Evolutionary conservation across 2,329 filamentous ascomycete species (phyloP), one percentile per base, ranked within the genome.

Genomic region (Ophiocordyceps sinensis): DNA sequence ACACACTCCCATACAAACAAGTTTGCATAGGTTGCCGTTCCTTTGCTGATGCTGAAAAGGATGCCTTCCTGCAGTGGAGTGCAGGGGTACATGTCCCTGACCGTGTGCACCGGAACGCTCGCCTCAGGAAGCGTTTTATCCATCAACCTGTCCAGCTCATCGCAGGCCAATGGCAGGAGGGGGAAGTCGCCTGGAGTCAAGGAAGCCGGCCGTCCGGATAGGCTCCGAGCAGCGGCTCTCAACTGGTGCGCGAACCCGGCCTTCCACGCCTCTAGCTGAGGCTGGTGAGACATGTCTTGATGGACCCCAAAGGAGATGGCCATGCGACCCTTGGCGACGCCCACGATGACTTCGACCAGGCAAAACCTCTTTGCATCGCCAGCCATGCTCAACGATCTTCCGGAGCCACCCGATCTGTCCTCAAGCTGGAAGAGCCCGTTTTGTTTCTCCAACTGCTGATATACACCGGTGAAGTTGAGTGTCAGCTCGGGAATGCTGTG

Each of bases 1-100:
- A 30, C 28, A 17, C 37, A 38, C 15, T 28, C 28, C 37, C 37
- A 38, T 15, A 38, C 19, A 10, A 28, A 38, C 26, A 19, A 38
- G 12, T 28, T 38, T 15, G 37, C 26, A 19, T 38, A 38, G 26
- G 37, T 17, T 6, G 26, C 28, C 26, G 14, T 29, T 17, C 26
- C 37, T 19, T 28, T 38, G 14, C 15, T 38, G 28, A 29, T 29
- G 15, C 37, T 38, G 13, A 38, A 29, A 30, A 38, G 37, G 14
- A 38, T 38, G 37, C 37, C 37, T 38, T 38, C 37, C n/a, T 38
- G 23, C 26, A 38, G 26, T 30, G 37, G n/a, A 19, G 37, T 29
- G 14, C 26, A 28, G 26, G 37, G 37, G 28, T 30, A 38, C 3
- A 38, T 38, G 15, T 38, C 37, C 26, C 15, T 29, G 6, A 38